Evolutionary conservation across 164 flowering plant species (phyloP).

Genomic region (Dillenia turbinata): DNA sequence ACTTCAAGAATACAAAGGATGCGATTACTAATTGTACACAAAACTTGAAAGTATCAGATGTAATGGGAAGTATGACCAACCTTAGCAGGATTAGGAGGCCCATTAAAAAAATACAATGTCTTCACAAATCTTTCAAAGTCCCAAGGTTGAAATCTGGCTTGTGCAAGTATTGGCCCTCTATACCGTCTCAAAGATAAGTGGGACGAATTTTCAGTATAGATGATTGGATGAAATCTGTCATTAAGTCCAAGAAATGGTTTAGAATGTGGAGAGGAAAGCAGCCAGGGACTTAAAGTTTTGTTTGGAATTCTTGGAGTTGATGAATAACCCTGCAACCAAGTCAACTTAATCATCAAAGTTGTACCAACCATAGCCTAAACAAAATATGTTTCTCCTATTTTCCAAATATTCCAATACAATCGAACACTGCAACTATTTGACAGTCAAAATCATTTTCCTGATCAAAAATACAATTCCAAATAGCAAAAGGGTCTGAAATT

Average conservation of each 20-base stretch:
- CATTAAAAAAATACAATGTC: slow-evolving; percentile 82
- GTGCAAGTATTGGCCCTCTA: slow-evolving; percentile 36
- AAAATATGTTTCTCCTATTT: too few relatives aligned
- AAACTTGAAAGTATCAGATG: slow-evolving; percentile 1
- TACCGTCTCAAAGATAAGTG: slow-evolving; percentile 23
- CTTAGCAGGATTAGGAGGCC: slow-evolving; percentile 91
- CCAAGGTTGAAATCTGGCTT: slow-evolving; percentile 64
- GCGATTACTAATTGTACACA: slow-evolving; percentile 18
- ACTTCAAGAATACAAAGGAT: slow-evolving; percentile 37
- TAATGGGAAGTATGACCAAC: slow-evolving; percentile 26
- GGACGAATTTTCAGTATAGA: slow-evolving; percentile 14
- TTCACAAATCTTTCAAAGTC: slow-evolving; percentile 86
- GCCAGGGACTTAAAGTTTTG: slow-evolving; percentile 22
- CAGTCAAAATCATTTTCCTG: too few relatives aligned
- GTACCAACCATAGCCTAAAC: too few relatives aligned
- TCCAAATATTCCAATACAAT: too few relatives aligned
- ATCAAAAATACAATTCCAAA: too few relatives aligned
- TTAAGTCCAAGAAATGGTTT: slow-evolving; percentile 53
- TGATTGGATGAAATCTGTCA: slow-evolving; percentile 24
- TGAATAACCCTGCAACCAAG: slow-evolving; percentile 37
- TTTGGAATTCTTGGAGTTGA: slow-evolving; percentile 25
- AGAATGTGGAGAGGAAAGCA: slow-evolving; percentile 32
- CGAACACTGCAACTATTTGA: too few relatives aligned
- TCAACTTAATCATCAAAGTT: slow-evolving; percentile 1
- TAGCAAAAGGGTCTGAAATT: too few relatives aligned